Evolutionary conservation across 352 stramenopile genomes (phyloP), one percentile per base, ranked within the genome.

Genomic region (Phytopythium oedochilum): DNA sequence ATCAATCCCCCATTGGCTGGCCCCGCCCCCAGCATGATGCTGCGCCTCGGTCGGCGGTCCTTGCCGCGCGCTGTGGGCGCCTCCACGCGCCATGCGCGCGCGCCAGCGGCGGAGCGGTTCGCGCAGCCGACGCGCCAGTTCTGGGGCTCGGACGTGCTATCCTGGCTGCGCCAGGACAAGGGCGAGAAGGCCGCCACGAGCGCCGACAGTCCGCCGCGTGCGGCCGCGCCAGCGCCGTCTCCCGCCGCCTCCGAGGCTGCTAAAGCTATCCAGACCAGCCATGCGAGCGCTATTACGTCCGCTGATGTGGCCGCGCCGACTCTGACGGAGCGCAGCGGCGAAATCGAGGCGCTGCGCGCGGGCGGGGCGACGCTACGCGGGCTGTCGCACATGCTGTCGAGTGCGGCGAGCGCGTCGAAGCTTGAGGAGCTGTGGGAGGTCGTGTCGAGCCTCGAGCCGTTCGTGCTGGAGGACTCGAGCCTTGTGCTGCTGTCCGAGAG

Each of bases 81-180:
- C 49, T 20, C 35, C n/a, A 28, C 38, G 45, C 45, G 45, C 18
- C 20, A 18, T 1, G 5, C 18, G 45, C 45, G 45, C 14, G 18
- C 28, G 18, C 18, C 45, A n/a, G 22, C 40, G 18, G 6, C 22
- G 28, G 17, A 9, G 6, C 40, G 15, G 4, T 5, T 2, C 18
- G 40, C 20, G 40, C 58, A 59, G 26, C 58, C 67, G 39, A 60
- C 64, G 31, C 68, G 71, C 2, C 53, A 57, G 56, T 55, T 81
- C 28, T 81, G 71, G 71, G 64, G 60, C 6, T 68, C 63, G 5
- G 63, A 71, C 38, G 61, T 78, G 26, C 49, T 81, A 26, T 62
- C 66, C n/a, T 78, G 71, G 68, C 51, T 81, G 18, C 62, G 71
- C 6, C 40, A 67, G 5, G 61, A 64, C 0, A 39, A 39, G 45